Percentiles rank a stretch among this genome's conserved stretches.
Conservation (phyloP, 345 rosid species). For the Theobroma cacao region DNA sequence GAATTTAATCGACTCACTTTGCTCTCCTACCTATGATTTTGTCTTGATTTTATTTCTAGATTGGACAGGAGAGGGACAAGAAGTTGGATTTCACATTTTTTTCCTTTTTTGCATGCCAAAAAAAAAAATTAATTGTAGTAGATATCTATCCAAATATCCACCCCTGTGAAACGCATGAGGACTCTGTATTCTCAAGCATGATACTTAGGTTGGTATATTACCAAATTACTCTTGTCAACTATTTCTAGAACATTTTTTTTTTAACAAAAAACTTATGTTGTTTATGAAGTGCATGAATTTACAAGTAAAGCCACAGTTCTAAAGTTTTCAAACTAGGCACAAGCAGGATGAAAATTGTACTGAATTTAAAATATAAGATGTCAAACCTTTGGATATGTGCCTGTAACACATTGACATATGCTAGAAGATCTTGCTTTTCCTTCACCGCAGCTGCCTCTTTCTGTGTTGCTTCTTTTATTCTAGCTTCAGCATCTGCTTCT, state of each 20-base stretch:
- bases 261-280: no score
- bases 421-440: constrained; percentile 90
- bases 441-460: constrained; percentile 67
- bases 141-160: not conserved
- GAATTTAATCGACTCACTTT: not conserved
- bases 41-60: not conserved
- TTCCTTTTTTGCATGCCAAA: no score
- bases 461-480: constrained; percentile 71
- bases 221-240: not conserved
- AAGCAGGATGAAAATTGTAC: not conserved
- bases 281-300: not conserved
- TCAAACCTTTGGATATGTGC: constrained; percentile 86
- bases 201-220: not conserved
- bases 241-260: not conserved
- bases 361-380: constrained; percentile 10
- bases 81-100: no score
- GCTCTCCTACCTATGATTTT: not conserved
- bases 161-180: not conserved
- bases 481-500: constrained; percentile 76
- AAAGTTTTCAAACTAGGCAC: not conserved
- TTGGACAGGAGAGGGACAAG: not conserved
- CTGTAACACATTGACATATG: constrained; percentile 75
- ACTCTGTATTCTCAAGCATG: not conserved
- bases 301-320: not conserved
- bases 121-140: no score